phyloP scores from a whole-genome alignment of 2,329 filamentous ascomycete genomes.

The Fusarium protoensiforme region DNA sequence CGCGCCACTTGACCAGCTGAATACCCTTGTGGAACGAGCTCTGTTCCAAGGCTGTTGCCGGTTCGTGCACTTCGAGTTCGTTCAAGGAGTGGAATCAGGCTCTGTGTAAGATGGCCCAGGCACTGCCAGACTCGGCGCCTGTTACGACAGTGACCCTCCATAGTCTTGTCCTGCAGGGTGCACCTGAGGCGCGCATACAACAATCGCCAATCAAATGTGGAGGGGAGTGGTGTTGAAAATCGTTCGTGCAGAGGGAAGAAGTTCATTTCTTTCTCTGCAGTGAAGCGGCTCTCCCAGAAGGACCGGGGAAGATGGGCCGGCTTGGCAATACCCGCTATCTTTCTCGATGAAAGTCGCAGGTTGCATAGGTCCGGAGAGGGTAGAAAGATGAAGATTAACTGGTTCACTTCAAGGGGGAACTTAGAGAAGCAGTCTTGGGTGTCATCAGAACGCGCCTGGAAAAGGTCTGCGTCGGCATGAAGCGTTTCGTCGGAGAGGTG shows the following conservation, averaged over 20 bases:
- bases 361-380: neutral
- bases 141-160: neutral
- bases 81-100: neutral
- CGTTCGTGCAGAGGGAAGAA: neutral
- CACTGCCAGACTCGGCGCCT: neutral
- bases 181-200: neutral
- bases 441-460: neutral
- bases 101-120: neutral
- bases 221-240: too few relatives aligned
- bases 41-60: rapidly evolving
- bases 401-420: neutral
- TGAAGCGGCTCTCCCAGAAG: conserved; percentile 26
- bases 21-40: neutral
- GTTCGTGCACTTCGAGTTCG: neutral
- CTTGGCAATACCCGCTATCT: neutral
- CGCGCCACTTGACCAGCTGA: neutral
- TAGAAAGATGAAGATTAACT: neutral
- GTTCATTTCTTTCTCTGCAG: neutral
- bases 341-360: conserved; percentile 3
- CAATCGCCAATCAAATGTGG: neutral
- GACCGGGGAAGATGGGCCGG: neutral
- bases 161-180: neutral
- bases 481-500: neutral
- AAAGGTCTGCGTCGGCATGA: neutral
- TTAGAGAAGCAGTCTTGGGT: neutral